Conservation (phyloP, 2,329 filamentous ascomycete species). For the Pseudopithomyces chartarum region DNA sequence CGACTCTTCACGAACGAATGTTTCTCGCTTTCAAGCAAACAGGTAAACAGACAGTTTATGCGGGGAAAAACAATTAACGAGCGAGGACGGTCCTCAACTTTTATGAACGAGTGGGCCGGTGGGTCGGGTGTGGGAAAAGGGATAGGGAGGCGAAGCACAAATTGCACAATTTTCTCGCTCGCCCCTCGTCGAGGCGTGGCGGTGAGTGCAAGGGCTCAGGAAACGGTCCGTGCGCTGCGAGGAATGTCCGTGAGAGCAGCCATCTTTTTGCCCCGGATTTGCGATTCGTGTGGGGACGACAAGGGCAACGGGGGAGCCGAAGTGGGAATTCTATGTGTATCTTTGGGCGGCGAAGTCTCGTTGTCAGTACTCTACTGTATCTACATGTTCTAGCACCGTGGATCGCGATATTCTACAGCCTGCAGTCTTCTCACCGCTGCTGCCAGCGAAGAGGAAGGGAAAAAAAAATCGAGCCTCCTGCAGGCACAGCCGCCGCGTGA, state of each 20-base stretch:
- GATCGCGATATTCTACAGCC: too few relatives aligned
- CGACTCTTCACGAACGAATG: too few relatives aligned
- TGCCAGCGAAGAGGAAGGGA: too few relatives aligned
- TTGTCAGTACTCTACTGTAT: too few relatives aligned
- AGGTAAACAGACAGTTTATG: too few relatives aligned
- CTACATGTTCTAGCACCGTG: too few relatives aligned
- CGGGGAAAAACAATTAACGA: too few relatives aligned
- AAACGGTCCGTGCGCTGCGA: background rate
- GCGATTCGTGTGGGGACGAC: background rate
- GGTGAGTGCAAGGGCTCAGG: background rate
- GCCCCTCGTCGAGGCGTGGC: background rate
- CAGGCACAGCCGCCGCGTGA: background rate
- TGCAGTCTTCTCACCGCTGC: too few relatives aligned
- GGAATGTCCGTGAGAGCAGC: background rate
- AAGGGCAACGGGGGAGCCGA: background rate
- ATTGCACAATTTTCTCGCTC: conserved; percentile 11
- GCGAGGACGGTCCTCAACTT: conserved; percentile 8
- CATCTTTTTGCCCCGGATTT: conserved; percentile 1
- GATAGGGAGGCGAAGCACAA: conserved; percentile 16
- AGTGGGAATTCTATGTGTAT: too few relatives aligned
- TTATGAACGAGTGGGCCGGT: conserved; percentile 14
- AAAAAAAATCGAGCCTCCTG: background rate
- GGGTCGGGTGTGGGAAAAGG: background rate
- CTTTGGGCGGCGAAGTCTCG: background rate
- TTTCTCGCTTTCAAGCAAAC: too few relatives aligned